Evolutionary conservation across 2,329 filamentous ascomycete genomes (phyloP).

Genomic region (Scortechinia acanthostroma): DNA sequence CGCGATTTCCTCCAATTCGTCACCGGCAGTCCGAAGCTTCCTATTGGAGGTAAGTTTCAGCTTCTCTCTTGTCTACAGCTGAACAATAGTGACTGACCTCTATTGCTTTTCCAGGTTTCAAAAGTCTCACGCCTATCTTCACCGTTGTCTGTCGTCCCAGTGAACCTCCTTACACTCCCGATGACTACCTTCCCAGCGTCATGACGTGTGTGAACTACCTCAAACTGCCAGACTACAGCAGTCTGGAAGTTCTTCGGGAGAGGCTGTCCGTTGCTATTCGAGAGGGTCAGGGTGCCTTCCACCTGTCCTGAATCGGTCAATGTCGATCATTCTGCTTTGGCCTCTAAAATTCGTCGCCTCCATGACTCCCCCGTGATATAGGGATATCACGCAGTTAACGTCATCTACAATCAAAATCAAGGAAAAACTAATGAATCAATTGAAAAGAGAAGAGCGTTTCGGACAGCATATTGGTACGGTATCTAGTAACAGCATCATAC

Average conservation of each 20-base stretch:
- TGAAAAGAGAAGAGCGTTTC: too few species aligned
- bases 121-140: conserved; percentile 93
- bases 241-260: conserved; percentile 67
- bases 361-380: too few species aligned
- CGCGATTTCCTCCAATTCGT: conserved; percentile 96
- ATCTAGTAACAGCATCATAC: too few species aligned
- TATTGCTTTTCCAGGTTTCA: conserved; percentile 64
- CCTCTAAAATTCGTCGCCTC: background rate
- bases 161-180: conserved; percentile 83
- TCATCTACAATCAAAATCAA: too few species aligned
- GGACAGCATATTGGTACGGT: too few species aligned
- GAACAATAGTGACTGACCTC: background rate
- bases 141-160: conserved; percentile 99
- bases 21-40: conserved; percentile 93
- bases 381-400: too few species aligned
- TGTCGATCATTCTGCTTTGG: background rate
- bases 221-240: conserved; percentile 91
- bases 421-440: too few species aligned
- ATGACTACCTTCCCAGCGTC: conserved; percentile 97
- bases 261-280: conserved; percentile 80
- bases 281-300: conserved; percentile 96
- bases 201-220: conserved; percentile 99
- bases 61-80: background rate
- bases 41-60: conserved; percentile 91
- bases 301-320: conserved; percentile 58